Evolutionary conservation across 441 rosid genomes (phyloP).

Genomic region (Macaranga tanarius): DNA sequence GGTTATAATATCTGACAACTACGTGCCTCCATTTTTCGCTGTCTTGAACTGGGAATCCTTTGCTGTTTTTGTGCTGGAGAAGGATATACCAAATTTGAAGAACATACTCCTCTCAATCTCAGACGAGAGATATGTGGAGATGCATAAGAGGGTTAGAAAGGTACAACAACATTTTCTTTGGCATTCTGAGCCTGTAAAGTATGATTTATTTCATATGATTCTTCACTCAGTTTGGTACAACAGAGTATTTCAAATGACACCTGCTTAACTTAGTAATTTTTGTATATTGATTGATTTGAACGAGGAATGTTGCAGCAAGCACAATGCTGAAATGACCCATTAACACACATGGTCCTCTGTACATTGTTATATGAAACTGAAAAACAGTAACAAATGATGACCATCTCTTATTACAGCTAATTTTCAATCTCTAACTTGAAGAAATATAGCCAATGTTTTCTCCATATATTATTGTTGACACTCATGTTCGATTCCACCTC

Average conservation of each 20-base stretch:
- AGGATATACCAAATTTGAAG: constrained; percentile 72
- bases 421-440: no score
- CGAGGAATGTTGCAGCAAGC: background rate
- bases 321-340: background rate
- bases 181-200: constrained; percentile 67
- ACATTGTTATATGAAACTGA: no score
- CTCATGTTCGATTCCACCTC: no score
- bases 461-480: no score
- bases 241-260: constrained; percentile 57
- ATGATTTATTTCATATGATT: constrained; percentile 84
- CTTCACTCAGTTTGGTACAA: constrained; percentile 84
- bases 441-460: no score
- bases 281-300: background rate
- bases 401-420: no score
- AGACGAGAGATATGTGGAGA: constrained; percentile 42
- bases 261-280: constrained; percentile 14
- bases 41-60: constrained; percentile 80
- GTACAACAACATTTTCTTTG: constrained; percentile 86
- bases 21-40: constrained; percentile 74
- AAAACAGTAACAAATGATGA: no score
- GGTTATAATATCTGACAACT: constrained; percentile 79
- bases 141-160: constrained; percentile 71
- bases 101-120: constrained; percentile 57
- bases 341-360: no score
- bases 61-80: constrained; percentile 68